Percentiles rank a stretch among this genome's conserved stretches.
Conservation (phyloP, 352 stramenopile genomes). For the Phytophthora crassamura region DNA sequence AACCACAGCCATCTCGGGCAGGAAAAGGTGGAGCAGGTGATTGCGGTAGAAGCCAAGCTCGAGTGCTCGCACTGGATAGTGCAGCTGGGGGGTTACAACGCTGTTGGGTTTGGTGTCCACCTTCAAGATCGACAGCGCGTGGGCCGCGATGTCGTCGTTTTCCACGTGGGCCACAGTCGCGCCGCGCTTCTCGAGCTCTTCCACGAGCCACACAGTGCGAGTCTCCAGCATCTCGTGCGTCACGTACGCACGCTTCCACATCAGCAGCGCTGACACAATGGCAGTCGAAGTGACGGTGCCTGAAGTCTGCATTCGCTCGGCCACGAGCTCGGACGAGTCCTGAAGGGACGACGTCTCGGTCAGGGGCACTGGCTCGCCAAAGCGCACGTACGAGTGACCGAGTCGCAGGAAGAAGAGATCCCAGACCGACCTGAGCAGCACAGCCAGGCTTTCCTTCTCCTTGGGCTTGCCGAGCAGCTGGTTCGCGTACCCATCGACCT, state of each 20-base stretch:
- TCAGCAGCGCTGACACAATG: constrained; percentile 73
- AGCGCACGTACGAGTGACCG: constrained; percentile 88
- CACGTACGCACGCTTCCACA: constrained; percentile 76
- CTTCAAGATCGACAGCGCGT: constrained; percentile 71
- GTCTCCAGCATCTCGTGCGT: constrained; percentile 66
- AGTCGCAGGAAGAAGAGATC: constrained; percentile 78
- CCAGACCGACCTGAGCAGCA: constrained; percentile 77
- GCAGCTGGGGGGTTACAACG: constrained; percentile 60
- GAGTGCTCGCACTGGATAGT: constrained; percentile 70
- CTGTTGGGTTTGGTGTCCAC: constrained; percentile 45
- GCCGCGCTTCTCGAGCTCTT: constrained; percentile 50
- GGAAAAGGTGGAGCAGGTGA: constrained; percentile 82
- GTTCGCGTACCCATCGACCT: constrained; percentile 88
- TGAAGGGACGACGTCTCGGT: constrained; percentile 54
- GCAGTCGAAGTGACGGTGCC: constrained; percentile 81
- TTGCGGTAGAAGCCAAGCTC: constrained; percentile 89
- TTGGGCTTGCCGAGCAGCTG: constrained; percentile 89
- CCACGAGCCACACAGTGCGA: constrained; percentile 63
- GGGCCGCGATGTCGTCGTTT: constrained; percentile 52
- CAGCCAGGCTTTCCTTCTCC: constrained; percentile 77
- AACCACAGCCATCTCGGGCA: constrained; percentile 76
- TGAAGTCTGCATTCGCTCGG: constrained; percentile 75
- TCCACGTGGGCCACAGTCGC: constrained; percentile 72
- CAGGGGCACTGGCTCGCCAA: constrained; percentile 73
- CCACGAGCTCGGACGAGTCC: constrained; percentile 58